phyloP scores from a whole-genome alignment of 2,329 filamentous ascomycete genomes.

The Plenodomus biglobosus region DNA sequence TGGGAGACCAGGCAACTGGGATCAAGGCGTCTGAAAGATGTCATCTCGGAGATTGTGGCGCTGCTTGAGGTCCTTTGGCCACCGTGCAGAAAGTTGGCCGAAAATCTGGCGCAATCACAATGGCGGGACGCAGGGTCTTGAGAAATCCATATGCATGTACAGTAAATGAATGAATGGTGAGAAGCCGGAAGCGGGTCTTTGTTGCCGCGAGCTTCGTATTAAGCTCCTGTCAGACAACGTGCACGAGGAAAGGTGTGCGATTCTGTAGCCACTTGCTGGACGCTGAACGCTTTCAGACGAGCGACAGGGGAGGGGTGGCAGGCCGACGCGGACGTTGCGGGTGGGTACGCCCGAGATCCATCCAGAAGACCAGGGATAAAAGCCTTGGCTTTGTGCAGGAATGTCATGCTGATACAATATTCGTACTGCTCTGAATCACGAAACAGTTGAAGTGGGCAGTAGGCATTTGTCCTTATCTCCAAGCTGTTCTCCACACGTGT shows the following conservation, averaged over 20 bases:
- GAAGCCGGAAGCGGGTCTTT: conserved; percentile 21
- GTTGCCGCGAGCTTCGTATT: conserved; percentile 14
- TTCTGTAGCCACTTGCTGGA: conserved; percentile 21
- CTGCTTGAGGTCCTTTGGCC: conserved; percentile 6
- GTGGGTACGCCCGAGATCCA: conserved; percentile 22
- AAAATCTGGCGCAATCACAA: conserved; percentile 6
- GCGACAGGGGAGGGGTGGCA: conserved; percentile 25
- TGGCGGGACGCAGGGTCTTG: conserved; percentile 5
- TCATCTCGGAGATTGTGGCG: conserved; percentile 8
- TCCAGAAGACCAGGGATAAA: conserved; percentile 22
- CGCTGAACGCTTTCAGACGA: conserved; percentile 20
- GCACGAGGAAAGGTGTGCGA: conserved; percentile 22
- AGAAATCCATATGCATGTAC: background rate
- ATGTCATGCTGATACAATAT: conserved; percentile 17
- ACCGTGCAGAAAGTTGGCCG: conserved; percentile 9
- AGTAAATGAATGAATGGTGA: conserved; percentile 1
- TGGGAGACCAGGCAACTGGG: conserved; percentile 4
- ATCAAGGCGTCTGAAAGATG: background rate
- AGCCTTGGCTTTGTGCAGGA: conserved; percentile 17
- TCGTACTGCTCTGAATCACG: conserved; percentile 12
- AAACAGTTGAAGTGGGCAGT: conserved; percentile 10
- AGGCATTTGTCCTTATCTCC: conserved; percentile 13
- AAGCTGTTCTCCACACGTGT: conserved; percentile 15
- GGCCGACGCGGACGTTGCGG: conserved; percentile 35
- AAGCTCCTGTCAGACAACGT: conserved; percentile 23